Conservation (phyloP, 345 rosid genomes). For the Cardamine chenopodiifolia region DNA sequence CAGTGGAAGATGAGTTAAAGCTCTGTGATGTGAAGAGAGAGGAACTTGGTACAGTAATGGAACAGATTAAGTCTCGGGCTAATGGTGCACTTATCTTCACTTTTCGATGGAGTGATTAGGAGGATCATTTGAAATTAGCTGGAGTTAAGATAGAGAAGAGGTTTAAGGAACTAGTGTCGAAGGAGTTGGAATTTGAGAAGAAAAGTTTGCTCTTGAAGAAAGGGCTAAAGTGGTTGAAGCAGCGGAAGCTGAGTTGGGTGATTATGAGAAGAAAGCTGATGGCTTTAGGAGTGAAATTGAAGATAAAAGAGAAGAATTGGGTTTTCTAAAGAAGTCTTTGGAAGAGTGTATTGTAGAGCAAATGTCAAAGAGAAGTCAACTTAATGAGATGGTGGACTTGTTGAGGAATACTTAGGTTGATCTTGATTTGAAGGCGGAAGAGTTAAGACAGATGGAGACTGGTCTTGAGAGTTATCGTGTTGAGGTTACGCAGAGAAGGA, state of each 20-base stretch:
- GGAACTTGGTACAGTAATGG: slow-evolving; percentile 11
- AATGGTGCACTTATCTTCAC: slow-evolving; percentile 14
- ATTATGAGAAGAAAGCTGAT: slow-evolving; percentile 12
- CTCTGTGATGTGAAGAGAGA: slow-evolving; percentile 22
- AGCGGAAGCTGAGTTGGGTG: slow-evolving; percentile 7
- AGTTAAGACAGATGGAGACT: background rate
- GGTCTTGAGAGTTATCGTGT: background rate
- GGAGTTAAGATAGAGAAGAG: background rate
- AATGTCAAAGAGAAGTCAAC: slow-evolving; percentile 6
- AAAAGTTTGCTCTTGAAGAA: slow-evolving; percentile 10
- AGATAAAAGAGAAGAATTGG: background rate
- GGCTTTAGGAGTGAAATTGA: slow-evolving; percentile 17
- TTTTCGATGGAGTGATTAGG: slow-evolving; percentile 30
- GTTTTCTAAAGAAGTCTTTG: background rate
- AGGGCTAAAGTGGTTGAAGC: slow-evolving; percentile 32
- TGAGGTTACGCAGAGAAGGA: slow-evolving; percentile 21
- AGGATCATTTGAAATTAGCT: background rate
- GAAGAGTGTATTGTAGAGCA: slow-evolving; percentile 18
- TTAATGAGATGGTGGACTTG: background rate
- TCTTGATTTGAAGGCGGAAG: background rate
- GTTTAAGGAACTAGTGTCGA: background rate
- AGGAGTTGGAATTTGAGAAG: slow-evolving; percentile 18
- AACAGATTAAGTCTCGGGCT: background rate
- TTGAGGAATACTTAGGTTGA: slow-evolving; percentile 26
- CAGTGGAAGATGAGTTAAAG: slow-evolving; percentile 21